Percentiles rank a stretch among this genome's conserved stretches.
Conservation (phyloP, 1,284 basidiomycete genomes). For the Naganishia liquefaciens region DNA sequence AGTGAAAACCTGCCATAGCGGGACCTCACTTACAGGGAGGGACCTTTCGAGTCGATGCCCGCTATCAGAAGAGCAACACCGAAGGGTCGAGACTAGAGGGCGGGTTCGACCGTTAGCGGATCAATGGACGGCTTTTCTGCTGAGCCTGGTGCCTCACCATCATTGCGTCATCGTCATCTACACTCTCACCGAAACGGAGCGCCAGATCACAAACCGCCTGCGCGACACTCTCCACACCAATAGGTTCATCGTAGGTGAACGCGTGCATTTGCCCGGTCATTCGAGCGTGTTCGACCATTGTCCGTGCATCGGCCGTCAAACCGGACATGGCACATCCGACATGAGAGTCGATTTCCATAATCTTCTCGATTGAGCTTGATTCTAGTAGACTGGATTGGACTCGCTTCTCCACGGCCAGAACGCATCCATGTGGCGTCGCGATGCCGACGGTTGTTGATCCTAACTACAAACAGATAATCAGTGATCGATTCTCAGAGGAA, state of each 20-base stretch:
- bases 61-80: slow-evolving; percentile 97
- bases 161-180: slow-evolving; percentile 97
- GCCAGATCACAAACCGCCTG: slow-evolving; percentile 98
- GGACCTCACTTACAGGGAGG: slow-evolving; percentile 71
- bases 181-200: slow-evolving; percentile 96
- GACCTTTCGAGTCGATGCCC: slow-evolving; percentile 92
- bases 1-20: too few relatives aligned
- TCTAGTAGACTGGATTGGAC: slow-evolving; percentile 96
- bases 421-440: slow-evolving; percentile 79
- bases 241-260: slow-evolving; percentile 95
- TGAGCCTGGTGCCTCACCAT: slow-evolving; percentile 62
- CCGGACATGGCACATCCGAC: slow-evolving; percentile 98
- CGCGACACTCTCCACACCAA: slow-evolving; percentile 95
- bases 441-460: slow-evolving; percentile 97
- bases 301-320: slow-evolving; percentile 94
- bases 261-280: slow-evolving; percentile 94
- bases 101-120: background rate
- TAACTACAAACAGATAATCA: slow-evolving; percentile 61
- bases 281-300: slow-evolving; percentile 99
- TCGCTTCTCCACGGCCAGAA: slow-evolving; percentile 97
- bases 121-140: background rate
- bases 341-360: slow-evolving; percentile 98
- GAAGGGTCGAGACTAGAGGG: slow-evolving; percentile 84
- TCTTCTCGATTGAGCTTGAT: slow-evolving; percentile 96
- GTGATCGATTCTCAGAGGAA: slow-evolving; percentile 19